These are phyloP conservation scores for Starmerella cellae DNA, from an alignment of 805 yeast genomes.

Conservation along the genomic window DNA sequence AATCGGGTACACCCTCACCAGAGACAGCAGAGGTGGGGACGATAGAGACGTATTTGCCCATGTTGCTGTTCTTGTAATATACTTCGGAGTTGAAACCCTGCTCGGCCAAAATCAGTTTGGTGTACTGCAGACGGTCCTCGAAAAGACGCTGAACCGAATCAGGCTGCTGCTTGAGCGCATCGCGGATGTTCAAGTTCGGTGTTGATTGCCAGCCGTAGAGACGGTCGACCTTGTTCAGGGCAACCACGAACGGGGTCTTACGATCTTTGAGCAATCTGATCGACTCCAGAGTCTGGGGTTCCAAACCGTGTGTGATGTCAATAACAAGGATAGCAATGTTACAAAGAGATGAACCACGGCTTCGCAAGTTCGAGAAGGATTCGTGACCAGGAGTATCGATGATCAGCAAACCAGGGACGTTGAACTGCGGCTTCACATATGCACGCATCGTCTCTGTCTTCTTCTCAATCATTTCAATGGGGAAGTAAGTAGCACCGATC, in stretches of 20 bases:
- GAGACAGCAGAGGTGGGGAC: slow-evolving; percentile 98
- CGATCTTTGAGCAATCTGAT: slow-evolving; percentile 84
- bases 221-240: slow-evolving; percentile 94
- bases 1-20: slow-evolving; percentile 99
- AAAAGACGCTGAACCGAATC: slow-evolving; percentile 85
- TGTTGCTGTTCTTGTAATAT: slow-evolving; percentile 86
- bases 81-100: slow-evolving; percentile 97
- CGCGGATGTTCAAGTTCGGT: slow-evolving; percentile 94
- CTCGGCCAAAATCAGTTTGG: slow-evolving; percentile 85
- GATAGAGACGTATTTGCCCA: slow-evolving; percentile 85
- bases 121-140: slow-evolving; percentile 69
- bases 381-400: slow-evolving; percentile 99
- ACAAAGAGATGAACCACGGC: slow-evolving; percentile 98
- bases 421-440: slow-evolving; percentile 65
- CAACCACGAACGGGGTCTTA: slow-evolving; percentile 96
- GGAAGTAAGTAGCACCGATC: slow-evolving; percentile 99
- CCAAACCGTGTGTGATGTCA: slow-evolving; percentile 98
- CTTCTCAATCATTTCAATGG: slow-evolving; percentile 80
- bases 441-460: slow-evolving; percentile 86
- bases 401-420: slow-evolving; percentile 91
- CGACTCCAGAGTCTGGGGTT: slow-evolving; percentile 93
- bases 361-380: slow-evolving; percentile 91
- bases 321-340: slow-evolving; percentile 97
- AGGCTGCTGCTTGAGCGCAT: slow-evolving; percentile 69
- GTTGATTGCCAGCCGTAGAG: slow-evolving; percentile 83